These are phyloP conservation scores for Colletotrichum karsti DNA, from an alignment of 2,329 filamentous ascomycete genomes.

Conservation along the genomic window DNA sequence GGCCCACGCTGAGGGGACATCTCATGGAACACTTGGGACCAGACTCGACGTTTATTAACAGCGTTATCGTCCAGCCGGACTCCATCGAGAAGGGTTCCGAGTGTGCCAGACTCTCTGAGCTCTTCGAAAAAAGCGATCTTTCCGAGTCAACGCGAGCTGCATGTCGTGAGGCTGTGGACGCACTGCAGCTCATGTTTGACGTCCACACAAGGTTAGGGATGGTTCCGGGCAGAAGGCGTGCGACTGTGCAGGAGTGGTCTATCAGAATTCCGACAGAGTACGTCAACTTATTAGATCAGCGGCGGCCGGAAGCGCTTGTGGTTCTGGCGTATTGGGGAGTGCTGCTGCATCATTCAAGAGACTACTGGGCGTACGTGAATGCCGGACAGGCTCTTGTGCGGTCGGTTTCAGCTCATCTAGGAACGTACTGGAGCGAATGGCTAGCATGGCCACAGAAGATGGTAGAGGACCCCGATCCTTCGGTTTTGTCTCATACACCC, in stretches of 20 bases:
- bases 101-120: constrained; percentile 35
- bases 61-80: not conserved
- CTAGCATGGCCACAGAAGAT: constrained; percentile 28
- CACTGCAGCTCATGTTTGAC: constrained; percentile 41
- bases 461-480: not conserved
- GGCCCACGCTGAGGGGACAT: not conserved
- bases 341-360: constrained; percentile 44
- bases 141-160: constrained; percentile 29
- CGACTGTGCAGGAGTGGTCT: constrained; percentile 39
- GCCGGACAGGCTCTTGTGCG: constrained; percentile 39
- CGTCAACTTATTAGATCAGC: constrained; percentile 42
- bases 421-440: constrained; percentile 40
- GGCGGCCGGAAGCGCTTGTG: constrained; percentile 47
- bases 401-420: constrained; percentile 36
- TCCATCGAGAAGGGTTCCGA: constrained; percentile 23
- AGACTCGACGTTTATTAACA: not conserved
- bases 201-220: constrained; percentile 15
- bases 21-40: not conserved
- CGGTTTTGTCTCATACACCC: not conserved
- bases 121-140: constrained; percentile 30
- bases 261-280: constrained; percentile 44
- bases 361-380: constrained; percentile 43
- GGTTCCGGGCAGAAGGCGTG: constrained; percentile 32
- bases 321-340: constrained; percentile 52
- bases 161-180: constrained; percentile 33